Evolutionary conservation across 208 protist genomes (phyloP), one percentile per base, ranked within the genome.

Genomic region (Trypanosoma scelopori): DNA sequence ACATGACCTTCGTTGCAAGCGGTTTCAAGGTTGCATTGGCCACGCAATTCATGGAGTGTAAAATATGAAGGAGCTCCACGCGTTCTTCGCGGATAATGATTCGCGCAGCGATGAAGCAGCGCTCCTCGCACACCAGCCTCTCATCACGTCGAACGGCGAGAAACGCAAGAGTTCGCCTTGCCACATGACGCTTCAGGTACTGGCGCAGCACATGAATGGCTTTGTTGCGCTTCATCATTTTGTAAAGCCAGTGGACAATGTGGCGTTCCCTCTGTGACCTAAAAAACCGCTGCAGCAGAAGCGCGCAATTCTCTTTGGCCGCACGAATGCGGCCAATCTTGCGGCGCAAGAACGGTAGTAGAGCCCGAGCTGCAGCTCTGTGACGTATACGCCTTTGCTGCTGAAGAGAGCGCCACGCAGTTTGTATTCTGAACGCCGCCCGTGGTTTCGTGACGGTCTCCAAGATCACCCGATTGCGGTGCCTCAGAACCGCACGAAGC

Each of bases 261-360:
- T 78, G 72, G 55, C 82, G 82, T 1, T 79, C 81, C 18, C 35
- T 76, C 67, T 84, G 70, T 3, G 76, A 81, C 22, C 81, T 71
- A 65, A 89, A 83, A 46, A 91, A 71, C 35, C 84, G 84, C 57
- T 91, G 88, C n/a, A 94, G 68, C 15, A 91, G 64, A 57, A 67
- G 66, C 46, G 76, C 84, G 46, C 74, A 76, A 25, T n/a, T 53
- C 51, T 81, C 74, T 53, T 85, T 85, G 13, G 52, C 61, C n/a
- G 55, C 66, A 3, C 63, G 74, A 71, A 81, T 71, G 13, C 76
- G 68, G 23, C 28, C 18, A 51, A 90, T 57, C 39, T 74, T 67
- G 27, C 66, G 53, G 3, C 74, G 82, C 48, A 86, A 35, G 69
- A 86, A 90, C 35, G 77, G 72, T 53, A 83, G 70, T 20, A 94